A percentile compares a stretch with the other conserved stretches of the same genome.
Evolutionary conservation across 2,329 filamentous ascomycete genomes (phyloP).

Genomic region (Reticulascus tulasneorum): DNA sequence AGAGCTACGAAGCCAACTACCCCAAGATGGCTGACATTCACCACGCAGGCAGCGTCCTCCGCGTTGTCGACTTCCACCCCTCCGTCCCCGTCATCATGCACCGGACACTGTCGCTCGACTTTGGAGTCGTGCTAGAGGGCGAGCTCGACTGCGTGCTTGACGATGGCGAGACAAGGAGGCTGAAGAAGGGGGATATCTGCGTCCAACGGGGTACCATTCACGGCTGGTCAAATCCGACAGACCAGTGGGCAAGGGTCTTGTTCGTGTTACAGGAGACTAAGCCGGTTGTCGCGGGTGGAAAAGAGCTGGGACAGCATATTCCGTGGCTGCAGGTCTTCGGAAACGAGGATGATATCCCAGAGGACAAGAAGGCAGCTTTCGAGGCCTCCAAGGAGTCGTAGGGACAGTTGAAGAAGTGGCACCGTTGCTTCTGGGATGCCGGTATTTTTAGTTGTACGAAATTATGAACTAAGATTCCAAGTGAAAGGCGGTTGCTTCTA

Average conservation of each 20-base stretch:
- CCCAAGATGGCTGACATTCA: slow-evolving; percentile 11
- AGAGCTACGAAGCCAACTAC: slow-evolving; percentile 10
- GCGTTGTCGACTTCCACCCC: slow-evolving; percentile 15
- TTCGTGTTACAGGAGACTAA: slow-evolving; percentile 29
- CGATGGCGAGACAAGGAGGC: slow-evolving; percentile 30
- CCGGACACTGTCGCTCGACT: slow-evolving; percentile 42
- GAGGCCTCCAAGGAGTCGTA: no score
- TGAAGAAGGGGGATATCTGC: slow-evolving; percentile 39
- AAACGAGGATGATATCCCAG: slow-evolving; percentile 8
- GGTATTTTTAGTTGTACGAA: no score
- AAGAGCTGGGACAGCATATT: no score
- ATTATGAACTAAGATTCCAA: no score
- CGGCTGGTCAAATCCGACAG: slow-evolving; percentile 18
- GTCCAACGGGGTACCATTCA: slow-evolving; percentile 43
- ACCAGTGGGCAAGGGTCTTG: slow-evolving; percentile 11
- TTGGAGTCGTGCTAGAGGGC: slow-evolving; percentile 42
- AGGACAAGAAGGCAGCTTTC: not conserved
- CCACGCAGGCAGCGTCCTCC: slow-evolving; percentile 12
- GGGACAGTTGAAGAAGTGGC: no score
- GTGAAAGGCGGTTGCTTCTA: no score
- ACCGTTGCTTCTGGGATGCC: no score
- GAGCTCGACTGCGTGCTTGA: slow-evolving; percentile 41
- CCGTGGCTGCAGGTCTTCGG: no score
- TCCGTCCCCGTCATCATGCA: slow-evolving; percentile 29
- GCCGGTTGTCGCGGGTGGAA: slow-evolving; percentile 24